Conservation (phyloP, 2,329 filamentous ascomycete species). For the Talaromyces funiculosus region DNA sequence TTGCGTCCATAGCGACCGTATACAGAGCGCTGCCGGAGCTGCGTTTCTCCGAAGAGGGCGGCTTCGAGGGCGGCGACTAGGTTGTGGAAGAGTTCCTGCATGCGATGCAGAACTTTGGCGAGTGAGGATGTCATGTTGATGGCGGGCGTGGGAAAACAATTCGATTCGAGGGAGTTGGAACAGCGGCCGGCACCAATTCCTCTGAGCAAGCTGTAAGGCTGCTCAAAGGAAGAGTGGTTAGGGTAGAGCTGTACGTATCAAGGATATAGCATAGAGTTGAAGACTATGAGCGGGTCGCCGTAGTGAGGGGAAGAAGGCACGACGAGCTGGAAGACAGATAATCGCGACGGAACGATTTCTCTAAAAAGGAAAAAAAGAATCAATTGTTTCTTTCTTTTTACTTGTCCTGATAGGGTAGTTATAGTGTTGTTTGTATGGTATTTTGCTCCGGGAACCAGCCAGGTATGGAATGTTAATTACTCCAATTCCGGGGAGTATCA, state of each 20-base stretch:
- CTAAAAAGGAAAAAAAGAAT: background rate
- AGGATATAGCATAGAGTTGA: background rate
- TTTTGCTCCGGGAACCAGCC: constrained; percentile 11
- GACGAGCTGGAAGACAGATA: background rate
- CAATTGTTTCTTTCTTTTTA: background rate
- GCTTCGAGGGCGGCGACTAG: constrained; percentile 36
- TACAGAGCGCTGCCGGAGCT: constrained; percentile 27
- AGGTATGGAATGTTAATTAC: constrained; percentile 9
- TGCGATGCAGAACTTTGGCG: constrained; percentile 34
- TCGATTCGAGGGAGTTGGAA: background rate
- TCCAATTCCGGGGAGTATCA: constrained; percentile 4
- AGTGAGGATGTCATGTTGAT: constrained; percentile 32
- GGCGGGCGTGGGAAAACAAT: background rate
- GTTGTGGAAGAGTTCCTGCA: constrained; percentile 38
- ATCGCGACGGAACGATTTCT: background rate
- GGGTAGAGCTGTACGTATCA: background rate
- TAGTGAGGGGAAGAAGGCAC: constrained; percentile 1
- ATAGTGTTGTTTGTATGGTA: background rate
- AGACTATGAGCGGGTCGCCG: background rate
- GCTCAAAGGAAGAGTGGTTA: constrained; percentile 4
- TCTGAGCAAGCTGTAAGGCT: constrained; percentile 9
- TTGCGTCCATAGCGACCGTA: constrained; percentile 29
- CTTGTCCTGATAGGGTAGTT: background rate
- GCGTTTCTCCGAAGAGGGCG: constrained; percentile 30
- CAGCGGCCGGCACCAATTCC: background rate